Percentiles rank a stretch among this genome's conserved stretches.
Conservation (phyloP, 768 basidiomycete genomes). For the Rhizopogon sp. region DNA sequence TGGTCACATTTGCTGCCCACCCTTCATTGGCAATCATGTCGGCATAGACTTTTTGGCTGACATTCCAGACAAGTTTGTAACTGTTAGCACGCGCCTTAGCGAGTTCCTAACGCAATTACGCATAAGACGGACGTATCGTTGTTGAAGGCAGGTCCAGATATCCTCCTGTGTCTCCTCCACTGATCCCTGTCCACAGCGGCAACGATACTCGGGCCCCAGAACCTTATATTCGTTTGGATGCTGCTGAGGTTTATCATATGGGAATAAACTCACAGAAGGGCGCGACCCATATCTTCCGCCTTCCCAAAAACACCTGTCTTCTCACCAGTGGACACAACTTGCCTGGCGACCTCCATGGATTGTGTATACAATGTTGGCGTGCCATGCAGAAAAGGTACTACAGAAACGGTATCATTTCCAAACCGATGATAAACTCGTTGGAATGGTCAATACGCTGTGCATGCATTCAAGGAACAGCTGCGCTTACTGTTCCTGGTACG, state of each 20-base stretch:
- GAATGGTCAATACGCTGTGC: not conserved
- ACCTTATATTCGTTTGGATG: not conserved
- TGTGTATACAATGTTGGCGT: constrained; percentile 16
- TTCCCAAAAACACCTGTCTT: constrained; percentile 15
- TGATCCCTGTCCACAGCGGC: constrained; percentile 3
- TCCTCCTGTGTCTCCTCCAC: constrained; percentile 18
- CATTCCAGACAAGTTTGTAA: constrained; percentile 17
- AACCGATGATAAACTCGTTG: constrained; percentile 13
- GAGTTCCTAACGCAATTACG: not conserved
- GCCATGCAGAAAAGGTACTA: constrained; percentile 16
- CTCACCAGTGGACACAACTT: constrained; percentile 14
- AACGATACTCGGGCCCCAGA: constrained; percentile 16
- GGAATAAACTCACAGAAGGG: constrained; percentile 14
- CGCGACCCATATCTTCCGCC: constrained; percentile 4
- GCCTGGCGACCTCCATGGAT: constrained; percentile 16
- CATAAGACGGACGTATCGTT: constrained; percentile 16
- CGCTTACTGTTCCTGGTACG: constrained; percentile 12
- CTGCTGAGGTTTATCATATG: not conserved
- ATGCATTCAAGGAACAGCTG: not conserved
- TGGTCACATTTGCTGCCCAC: constrained; percentile 12
- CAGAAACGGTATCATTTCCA: constrained; percentile 16
- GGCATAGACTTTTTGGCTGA: constrained; percentile 12
- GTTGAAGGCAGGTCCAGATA: constrained; percentile 17
- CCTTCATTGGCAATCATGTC: constrained; percentile 14
- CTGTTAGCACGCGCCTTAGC: constrained; percentile 2